Evolutionary conservation across 1,139 yeast genomes (phyloP).

Genomic region (Hyphopichia khmerensis): DNA sequence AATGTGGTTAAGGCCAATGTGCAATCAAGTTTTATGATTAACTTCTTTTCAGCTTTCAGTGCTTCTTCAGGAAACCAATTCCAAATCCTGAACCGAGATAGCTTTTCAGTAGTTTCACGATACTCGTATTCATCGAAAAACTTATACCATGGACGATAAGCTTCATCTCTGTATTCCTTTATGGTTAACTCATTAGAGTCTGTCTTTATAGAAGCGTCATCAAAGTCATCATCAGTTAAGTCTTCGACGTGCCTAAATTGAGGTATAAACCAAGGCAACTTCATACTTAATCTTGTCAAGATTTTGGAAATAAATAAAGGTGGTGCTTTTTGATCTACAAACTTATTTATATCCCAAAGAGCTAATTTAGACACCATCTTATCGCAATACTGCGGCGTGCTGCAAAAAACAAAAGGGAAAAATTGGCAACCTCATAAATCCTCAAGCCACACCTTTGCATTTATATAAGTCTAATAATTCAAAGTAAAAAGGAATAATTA

Average conservation of each 20-base stretch:
- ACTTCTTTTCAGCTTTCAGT: conserved; percentile 18
- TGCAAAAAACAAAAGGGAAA: not conserved
- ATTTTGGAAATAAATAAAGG: too few species aligned
- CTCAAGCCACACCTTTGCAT: not conserved
- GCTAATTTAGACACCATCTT: not conserved
- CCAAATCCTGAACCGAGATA: conserved; percentile 19
- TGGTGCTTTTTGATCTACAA: not conserved
- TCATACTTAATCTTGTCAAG: not conserved
- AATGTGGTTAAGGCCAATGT: conserved; percentile 24
- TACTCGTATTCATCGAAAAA: conserved; percentile 33
- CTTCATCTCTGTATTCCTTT: conserved; percentile 29
- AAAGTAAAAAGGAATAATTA: too few species aligned
- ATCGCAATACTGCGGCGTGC: not conserved
- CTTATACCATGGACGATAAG: conserved; percentile 27
- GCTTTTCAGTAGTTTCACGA: conserved; percentile 14
- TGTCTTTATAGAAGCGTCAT: not conserved
- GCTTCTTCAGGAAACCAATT: conserved; percentile 20
- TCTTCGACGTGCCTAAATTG: conserved; percentile 16
- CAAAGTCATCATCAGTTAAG: conserved; percentile 2
- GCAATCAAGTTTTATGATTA: conserved; percentile 24
- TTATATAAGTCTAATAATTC: not conserved
- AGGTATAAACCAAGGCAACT: conserved; percentile 21
- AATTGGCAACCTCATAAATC: not conserved
- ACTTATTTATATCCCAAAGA: not conserved
- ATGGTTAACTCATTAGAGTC: conserved; percentile 4